Evolutionary conservation across 2,329 filamentous ascomycete species (phyloP).

Genomic region (Xylariaceae sp.): DNA sequence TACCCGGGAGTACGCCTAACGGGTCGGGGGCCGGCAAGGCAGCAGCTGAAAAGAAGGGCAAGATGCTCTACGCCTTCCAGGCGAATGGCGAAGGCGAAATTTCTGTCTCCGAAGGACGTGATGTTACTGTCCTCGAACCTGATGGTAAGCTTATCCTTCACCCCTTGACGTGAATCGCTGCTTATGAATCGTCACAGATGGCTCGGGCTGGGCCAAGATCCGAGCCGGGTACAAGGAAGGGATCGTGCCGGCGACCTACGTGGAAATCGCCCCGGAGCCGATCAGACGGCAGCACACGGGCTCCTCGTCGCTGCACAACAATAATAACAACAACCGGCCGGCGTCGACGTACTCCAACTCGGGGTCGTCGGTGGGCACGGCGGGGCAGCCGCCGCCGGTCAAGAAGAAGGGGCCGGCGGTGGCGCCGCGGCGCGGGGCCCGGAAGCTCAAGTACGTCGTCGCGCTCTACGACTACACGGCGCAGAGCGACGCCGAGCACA

Average conservation of each 20-base stretch:
- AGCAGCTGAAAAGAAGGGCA: conserved; percentile 67
- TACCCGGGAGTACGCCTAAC: conserved; percentile 56
- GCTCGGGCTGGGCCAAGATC: conserved; percentile 88
- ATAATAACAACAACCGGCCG: conserved; percentile 53
- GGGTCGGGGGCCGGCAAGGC: conserved; percentile 40
- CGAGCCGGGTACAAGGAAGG: conserved; percentile 76
- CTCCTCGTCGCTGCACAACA: conserved; percentile 44
- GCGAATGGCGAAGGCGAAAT: conserved; percentile 81
- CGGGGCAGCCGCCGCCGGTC: conserved; percentile 40
- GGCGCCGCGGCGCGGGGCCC: conserved; percentile 85
- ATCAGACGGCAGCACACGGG: conserved; percentile 50
- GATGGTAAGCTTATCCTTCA: conserved; percentile 71
- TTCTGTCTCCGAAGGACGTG: conserved; percentile 75
- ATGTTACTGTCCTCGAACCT: conserved; percentile 77
- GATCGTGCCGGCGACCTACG: conserved; percentile 83
- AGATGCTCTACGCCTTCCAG: conserved; percentile 89
- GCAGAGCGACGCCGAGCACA: conserved; percentile 83
- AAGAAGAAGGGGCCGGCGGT: conserved; percentile 94
- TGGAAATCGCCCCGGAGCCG: conserved; percentile 64
- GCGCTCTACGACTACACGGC: conserved; percentile 91
- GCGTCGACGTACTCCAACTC: conserved; percentile 79
- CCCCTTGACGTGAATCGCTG: conserved; percentile 20
- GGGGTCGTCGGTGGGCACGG: conserved; percentile 63
- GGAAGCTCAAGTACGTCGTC: conserved; percentile 92
- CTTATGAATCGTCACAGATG: conserved; percentile 61